These are phyloP conservation scores for Ustilago crameri DNA, from an alignment of 1,284 basidiomycete genomes.

Conservation along the genomic window DNA sequence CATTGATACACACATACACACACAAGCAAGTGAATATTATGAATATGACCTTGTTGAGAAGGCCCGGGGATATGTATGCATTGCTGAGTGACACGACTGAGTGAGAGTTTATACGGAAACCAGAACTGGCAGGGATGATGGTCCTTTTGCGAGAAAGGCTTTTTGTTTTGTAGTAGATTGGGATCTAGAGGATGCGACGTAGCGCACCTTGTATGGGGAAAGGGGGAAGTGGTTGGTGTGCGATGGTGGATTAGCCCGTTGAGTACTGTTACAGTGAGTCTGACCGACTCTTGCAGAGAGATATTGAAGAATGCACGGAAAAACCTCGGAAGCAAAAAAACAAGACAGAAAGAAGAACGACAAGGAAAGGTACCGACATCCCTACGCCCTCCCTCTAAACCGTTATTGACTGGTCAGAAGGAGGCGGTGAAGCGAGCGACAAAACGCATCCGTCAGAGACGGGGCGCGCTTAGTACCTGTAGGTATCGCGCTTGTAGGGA, in stretches of 20 bases:
- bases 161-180: conserved; percentile 5
- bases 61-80: conserved; percentile 50
- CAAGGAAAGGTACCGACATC: conserved; percentile 30
- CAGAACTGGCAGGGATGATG: conserved; percentile 13
- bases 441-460: background rate
- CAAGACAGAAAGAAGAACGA: conserved; percentile 15
- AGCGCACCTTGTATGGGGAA: conserved; percentile 10
- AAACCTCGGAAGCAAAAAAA: conserved; percentile 26
- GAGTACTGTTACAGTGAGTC: conserved; percentile 54
- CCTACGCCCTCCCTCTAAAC: conserved; percentile 8
- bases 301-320: conserved; percentile 34
- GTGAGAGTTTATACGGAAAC: conserved; percentile 4
- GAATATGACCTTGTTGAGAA: conserved; percentile 63
- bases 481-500: conserved; percentile 78
- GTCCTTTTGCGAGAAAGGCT: conserved; percentile 12
- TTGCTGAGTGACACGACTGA: conserved; percentile 37
- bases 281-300: conserved; percentile 48
- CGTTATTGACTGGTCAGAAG: too few species aligned
- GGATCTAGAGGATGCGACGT: conserved; percentile 4
- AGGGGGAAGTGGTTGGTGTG: conserved; percentile 3
- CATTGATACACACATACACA: background rate
- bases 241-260: conserved; percentile 41
- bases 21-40: background rate
- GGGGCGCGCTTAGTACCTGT: conserved; percentile 68
- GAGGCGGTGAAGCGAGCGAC: too few species aligned